Evolutionary conservation across 805 yeast species (phyloP).

Genomic region (Schwanniomyces yamadae): DNA sequence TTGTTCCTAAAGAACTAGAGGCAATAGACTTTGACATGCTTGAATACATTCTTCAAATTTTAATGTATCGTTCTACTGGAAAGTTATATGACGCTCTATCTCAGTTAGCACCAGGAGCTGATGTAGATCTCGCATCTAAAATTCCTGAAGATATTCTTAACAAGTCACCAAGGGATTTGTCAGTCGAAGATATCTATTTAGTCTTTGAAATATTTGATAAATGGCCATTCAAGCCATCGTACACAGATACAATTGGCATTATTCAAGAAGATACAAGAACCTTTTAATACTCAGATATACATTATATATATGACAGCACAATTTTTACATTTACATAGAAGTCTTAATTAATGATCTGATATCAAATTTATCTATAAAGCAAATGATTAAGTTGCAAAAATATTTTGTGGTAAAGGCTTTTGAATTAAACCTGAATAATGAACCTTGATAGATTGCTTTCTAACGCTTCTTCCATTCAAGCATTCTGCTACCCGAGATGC

Average conservation of each 20-base stretch:
- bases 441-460: no score
- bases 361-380: no score
- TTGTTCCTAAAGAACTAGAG: conserved; percentile 40
- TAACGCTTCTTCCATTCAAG: no score
- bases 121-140: conserved; percentile 43
- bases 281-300: conserved; percentile 2
- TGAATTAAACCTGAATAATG: no score
- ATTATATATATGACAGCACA: no score
- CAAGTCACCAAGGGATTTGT: conserved; percentile 48
- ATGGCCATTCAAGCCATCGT: conserved; percentile 86
- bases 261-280: conserved; percentile 13
- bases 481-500: no score
- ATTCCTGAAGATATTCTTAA: conserved; percentile 36
- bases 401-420: no score
- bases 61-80: conserved; percentile 49
- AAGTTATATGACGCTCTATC: conserved; percentile 48
- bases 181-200: conserved; percentile 51
- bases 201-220: conserved; percentile 52
- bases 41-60: conserved; percentile 64
- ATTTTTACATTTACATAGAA: no score
- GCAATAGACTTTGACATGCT: conserved; percentile 48
- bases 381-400: no score
- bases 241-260: conserved; percentile 17
- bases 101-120: conserved; percentile 81
- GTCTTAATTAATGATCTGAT: no score